Conservation (phyloP, 352 stramenopile species). For the Globisporangium perplexum region DNA sequence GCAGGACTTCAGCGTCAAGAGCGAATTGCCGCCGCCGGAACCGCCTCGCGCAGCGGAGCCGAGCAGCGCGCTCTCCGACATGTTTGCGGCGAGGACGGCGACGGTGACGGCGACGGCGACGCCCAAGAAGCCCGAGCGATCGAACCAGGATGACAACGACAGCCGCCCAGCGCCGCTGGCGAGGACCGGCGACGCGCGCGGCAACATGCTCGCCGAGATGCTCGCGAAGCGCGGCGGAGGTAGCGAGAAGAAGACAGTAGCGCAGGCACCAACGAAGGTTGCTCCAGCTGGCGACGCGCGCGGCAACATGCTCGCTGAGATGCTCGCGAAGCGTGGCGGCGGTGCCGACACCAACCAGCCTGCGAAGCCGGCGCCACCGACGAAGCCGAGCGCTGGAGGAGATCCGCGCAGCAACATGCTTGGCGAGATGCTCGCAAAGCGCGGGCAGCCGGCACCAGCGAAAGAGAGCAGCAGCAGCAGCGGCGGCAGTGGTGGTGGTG, state of each 20-base stretch:
- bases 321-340: conserved; percentile 21
- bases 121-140: background rate
- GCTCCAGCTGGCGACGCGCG: background rate
- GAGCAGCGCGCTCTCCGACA: conserved; percentile 17
- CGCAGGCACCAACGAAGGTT: background rate
- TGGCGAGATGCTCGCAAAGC: conserved; percentile 9
- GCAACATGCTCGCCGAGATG: conserved; percentile 14
- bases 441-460: conserved; percentile 9
- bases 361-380: background rate
- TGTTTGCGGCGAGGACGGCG: conserved; percentile 12
- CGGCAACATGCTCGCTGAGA: conserved; percentile 21
- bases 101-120: background rate
- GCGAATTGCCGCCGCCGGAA: background rate
- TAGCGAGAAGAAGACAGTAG: background rate
- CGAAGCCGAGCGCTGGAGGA: background rate
- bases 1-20: conserved; percentile 1
- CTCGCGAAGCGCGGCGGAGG: conserved; percentile 10
- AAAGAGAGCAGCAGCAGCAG: conserved; percentile 4
- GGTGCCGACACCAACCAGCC: conserved; percentile 16
- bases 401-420: conserved; percentile 13
- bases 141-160: conserved; percentile 20
- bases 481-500: conserved; percentile 6
- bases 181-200: background rate
- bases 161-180: conserved; percentile 11
- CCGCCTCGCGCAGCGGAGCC: conserved; percentile 6